These are phyloP conservation scores for Pseudocercospora pini-densiflorae DNA, from an alignment of 2,329 filamentous ascomycete genomes.

Conservation along the genomic window DNA sequence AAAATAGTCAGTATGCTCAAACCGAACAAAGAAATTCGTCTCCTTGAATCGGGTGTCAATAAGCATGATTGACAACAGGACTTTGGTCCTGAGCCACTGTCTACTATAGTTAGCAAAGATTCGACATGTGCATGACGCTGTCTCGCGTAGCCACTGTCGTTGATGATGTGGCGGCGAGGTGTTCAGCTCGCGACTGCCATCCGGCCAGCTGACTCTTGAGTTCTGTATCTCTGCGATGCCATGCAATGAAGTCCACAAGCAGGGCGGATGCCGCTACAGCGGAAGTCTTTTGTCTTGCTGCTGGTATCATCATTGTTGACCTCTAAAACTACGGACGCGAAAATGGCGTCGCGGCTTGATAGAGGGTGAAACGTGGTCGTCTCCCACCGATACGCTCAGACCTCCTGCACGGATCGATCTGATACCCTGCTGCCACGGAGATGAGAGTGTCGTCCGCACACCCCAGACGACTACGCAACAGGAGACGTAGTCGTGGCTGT, in stretches of 20 bases:
- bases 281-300: no score
- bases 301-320: no score
- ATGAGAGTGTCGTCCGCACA: background rate
- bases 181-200: no score
- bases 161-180: no score
- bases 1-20: background rate
- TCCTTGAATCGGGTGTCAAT: background rate
- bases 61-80: background rate
- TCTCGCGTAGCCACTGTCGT: no score
- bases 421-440: background rate
- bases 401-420: background rate
- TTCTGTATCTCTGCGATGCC: no score
- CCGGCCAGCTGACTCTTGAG: no score
- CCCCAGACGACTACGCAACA: background rate
- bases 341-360: slow-evolving; percentile 1
- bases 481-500: background rate
- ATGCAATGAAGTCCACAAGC: no score
- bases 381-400: background rate
- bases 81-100: background rate
- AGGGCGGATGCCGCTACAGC: no score
- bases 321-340: no score
- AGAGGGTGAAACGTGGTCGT: background rate
- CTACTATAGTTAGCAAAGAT: background rate
- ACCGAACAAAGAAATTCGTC: background rate
- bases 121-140: no score